Evolutionary conservation across 2,329 filamentous ascomycete species (phyloP), one percentile per base, ranked within the genome.

Genomic region (Aspergillus nomiae): DNA sequence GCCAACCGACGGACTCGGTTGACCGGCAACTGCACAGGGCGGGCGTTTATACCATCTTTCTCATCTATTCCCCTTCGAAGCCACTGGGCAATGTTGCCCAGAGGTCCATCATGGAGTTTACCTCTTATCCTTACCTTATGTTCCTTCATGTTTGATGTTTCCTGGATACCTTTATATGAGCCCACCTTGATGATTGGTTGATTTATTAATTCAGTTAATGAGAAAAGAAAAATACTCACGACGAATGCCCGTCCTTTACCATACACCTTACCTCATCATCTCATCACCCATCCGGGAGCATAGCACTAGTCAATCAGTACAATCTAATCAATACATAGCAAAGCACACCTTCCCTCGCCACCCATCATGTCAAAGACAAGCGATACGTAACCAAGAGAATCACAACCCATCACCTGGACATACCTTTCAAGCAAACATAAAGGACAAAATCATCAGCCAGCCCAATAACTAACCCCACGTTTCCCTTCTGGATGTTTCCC

Each of bases 91-190:
- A 43, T 56, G 24, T 60, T 61, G 41, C 41, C 51, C 38, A 54
- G n/a, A 26, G 41, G 34, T 28, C 34, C 46, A 55, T 36, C 36
- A 50, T 63, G 59, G 62, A 57, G 56, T 50, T 51, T 58, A 53
- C 26, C 21, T 53, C 56, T 41, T 46, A 55, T 62, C 21, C 24
- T 59, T 54, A 26, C 57, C 60, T 53, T 28, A 53, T 30, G 48
- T 43, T 60, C 16, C 16, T 19, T 41, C 34, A 41, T 54, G 19
- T 38, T 48, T 48, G 48, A 45, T 38, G 51, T 62, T 58, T 55
- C 32, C 54, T 66, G 63, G 65, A 66, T 66, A 66, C 65, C 65
- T 66, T 58, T 61, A 50, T 51, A 60, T 60, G 60, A 62, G 60
- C 53, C 36, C 51, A 24, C 51, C 34, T 58, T 61, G 62, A 61